These are phyloP conservation scores for Groenewaldozyma tartarivorans DNA, from an alignment of 805 yeast genomes.

Conservation along the genomic window DNA sequence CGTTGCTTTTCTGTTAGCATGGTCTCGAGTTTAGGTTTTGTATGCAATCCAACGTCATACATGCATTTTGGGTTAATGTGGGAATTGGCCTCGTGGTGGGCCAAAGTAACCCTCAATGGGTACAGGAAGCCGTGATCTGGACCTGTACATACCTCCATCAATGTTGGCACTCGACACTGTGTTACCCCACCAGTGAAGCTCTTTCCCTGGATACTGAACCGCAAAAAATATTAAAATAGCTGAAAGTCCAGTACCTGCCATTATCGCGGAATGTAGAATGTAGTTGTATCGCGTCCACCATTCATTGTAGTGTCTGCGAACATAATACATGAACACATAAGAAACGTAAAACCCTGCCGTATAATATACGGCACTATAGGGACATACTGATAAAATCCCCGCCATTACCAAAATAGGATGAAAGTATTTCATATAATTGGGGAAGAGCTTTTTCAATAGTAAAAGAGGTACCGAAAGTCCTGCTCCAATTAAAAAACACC, in stretches of 20 bases:
- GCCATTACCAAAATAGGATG: constrained; percentile 35
- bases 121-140: not conserved
- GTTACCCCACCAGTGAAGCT: constrained; percentile 44
- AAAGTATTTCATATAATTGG: constrained; percentile 1
- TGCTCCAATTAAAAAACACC: constrained; percentile 17
- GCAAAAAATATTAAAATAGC: constrained; percentile 38
- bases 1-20: no score
- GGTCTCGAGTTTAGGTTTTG: no score
- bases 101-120: not conserved
- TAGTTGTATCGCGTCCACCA: constrained; percentile 51
- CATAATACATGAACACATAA: constrained; percentile 35
- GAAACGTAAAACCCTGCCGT: constrained; percentile 34
- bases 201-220: constrained; percentile 26
- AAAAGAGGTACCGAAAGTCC: constrained; percentile 10
- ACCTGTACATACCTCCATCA: not conserved
- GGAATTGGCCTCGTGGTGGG: not conserved
- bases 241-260: constrained; percentile 43
- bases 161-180: constrained; percentile 16
- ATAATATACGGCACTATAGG: constrained; percentile 35
- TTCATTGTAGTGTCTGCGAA: constrained; percentile 32
- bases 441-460: not conserved
- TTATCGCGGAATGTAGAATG: constrained; percentile 37
- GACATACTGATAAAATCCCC: constrained; percentile 32
- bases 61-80: no score
- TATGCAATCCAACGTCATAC: no score